Evolutionary conservation across 1,139 yeast species (phyloP).

Genomic region (Geotrichum reessii): DNA sequence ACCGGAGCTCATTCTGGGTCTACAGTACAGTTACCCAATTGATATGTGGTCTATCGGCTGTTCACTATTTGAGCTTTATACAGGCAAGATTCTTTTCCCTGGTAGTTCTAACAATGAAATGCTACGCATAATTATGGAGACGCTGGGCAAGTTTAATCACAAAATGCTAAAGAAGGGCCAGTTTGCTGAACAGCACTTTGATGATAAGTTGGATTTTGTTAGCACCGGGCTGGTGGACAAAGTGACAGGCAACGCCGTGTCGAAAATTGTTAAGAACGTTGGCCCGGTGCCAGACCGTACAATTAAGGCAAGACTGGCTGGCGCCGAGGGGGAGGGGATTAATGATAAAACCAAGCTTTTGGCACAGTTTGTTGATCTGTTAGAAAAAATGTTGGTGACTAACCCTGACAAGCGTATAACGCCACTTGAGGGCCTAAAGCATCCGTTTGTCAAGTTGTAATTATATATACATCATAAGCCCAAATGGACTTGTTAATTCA

Average conservation of each 20-base stretch:
- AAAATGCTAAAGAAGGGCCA: slow-evolving; percentile 32
- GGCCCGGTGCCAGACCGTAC: slow-evolving; percentile 23
- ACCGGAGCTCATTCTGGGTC: slow-evolving; percentile 84
- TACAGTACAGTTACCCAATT: slow-evolving; percentile 69
- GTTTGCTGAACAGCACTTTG: slow-evolving; percentile 31
- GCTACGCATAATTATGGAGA: slow-evolving; percentile 35
- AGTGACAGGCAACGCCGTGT: slow-evolving; percentile 27
- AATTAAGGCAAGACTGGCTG: slow-evolving; percentile 21
- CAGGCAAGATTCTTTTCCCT: slow-evolving; percentile 78
- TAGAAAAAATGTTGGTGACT: slow-evolving; percentile 63
- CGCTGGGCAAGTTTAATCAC: slow-evolving; percentile 33
- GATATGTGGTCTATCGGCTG: slow-evolving; percentile 94
- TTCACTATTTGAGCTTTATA: slow-evolving; percentile 76
- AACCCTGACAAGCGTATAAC: slow-evolving; percentile 68
- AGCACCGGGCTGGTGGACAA: slow-evolving; percentile 27
- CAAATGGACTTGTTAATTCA: background rate
- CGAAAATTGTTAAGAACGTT: slow-evolving; percentile 21
- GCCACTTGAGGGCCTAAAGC: slow-evolving; percentile 62
- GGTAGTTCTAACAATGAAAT: slow-evolving; percentile 47
- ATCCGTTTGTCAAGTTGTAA: slow-evolving; percentile 45
- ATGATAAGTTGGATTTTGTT: slow-evolving; percentile 30
- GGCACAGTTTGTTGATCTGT: slow-evolving; percentile 45
- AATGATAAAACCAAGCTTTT: slow-evolving; percentile 15
- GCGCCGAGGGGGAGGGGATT: slow-evolving; percentile 16
- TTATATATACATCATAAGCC: too few relatives aligned